Conservation (phyloP, 495 filamentous ascomycete genomes). For the Hypoxylon perforatum region DNA sequence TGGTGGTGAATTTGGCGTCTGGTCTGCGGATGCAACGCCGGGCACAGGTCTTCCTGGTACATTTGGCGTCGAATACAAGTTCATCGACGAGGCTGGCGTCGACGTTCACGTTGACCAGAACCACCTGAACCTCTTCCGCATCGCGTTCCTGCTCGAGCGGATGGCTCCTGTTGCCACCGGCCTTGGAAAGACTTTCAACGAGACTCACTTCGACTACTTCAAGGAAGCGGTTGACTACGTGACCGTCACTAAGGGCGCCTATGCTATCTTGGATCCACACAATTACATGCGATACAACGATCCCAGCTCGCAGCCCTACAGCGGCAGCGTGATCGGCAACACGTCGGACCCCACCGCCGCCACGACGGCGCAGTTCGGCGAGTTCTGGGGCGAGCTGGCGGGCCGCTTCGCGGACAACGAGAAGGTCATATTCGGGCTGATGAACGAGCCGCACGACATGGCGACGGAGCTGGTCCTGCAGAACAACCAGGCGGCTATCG, state of each 20-base stretch:
- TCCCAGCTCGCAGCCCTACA: slow-evolving; percentile 60
- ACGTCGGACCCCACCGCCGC: slow-evolving; percentile 54
- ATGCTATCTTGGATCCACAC: slow-evolving; percentile 65
- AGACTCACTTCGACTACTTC: slow-evolving; percentile 61
- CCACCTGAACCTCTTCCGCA: slow-evolving; percentile 62
- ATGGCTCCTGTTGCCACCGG: slow-evolving; percentile 62
- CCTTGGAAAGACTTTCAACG: slow-evolving; percentile 63
- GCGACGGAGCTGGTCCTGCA: slow-evolving; percentile 54
- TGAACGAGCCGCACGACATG: slow-evolving; percentile 66
- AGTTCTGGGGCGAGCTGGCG: slow-evolving; percentile 65
- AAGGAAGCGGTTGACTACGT: slow-evolving; percentile 64
- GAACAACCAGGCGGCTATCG: slow-evolving; percentile 64
- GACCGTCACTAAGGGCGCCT: slow-evolving; percentile 60
- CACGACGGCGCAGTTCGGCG: slow-evolving; percentile 61
- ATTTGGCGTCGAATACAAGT: slow-evolving; percentile 63
- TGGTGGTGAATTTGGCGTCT: slow-evolving; percentile 65
- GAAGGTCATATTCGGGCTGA: slow-evolving; percentile 63
- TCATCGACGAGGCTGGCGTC: slow-evolving; percentile 59
- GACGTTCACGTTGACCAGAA: slow-evolving; percentile 61
- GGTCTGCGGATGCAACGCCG: slow-evolving; percentile 47
- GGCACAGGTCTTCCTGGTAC: slow-evolving; percentile 61
- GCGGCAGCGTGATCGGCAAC: slow-evolving; percentile 63
- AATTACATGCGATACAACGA: slow-evolving; percentile 68
- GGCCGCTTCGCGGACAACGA: slow-evolving; percentile 59
- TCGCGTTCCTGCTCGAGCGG: slow-evolving; percentile 65